Evolutionary conservation across 441 rosid genomes (phyloP), one percentile per base, ranked within the genome.

Genomic region (Raphanus hybrid): DNA sequence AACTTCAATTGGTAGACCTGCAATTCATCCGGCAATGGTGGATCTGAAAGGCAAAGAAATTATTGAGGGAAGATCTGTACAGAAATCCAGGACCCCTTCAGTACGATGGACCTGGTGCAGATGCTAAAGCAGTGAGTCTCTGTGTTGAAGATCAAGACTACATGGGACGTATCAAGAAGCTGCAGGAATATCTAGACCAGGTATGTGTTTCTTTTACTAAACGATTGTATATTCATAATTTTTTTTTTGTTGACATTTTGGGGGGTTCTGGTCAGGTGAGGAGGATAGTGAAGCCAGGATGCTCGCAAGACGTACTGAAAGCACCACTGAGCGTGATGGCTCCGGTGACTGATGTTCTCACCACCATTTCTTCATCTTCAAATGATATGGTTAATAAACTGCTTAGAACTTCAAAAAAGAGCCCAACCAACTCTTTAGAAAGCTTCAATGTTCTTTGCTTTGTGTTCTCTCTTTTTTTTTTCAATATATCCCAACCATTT

Each of bases 61-160:
- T 96, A 84, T 88, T 92, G 86, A 65, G 90, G 87, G 97, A 93
- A 64, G 99, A 96, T 69, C 76, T 91, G 48, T 96, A 96, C 87
- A 92, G 99, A 86, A 96, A 96, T 83, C 98, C 99, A 8, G 99
- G 98, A 60, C 98, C 98, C 4, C 88, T 96, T 80, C 99, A 96
- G 83, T 96, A 82, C 64, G 98, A 93, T 69, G 99, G 98, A 69
- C 98, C 97, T 9, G 99, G 99, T 76, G 91, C 98, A 43, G 99
- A 96, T 82, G 86, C 98, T 29, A 93, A 88, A 87, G 89, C 97
- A 50, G 82, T 93, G 55, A 86, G 86, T 48, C 88, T 93, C 2
- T 90, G 97, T 58, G 98, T 96, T 73, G 99, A 96, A 86, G 99
- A 96, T 80, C 97, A 91, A 87, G 99, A 96, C 87, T 96, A 96